phyloP scores from a whole-genome alignment of 768 basidiomycete species.

The Astraeus odoratus region DNA sequence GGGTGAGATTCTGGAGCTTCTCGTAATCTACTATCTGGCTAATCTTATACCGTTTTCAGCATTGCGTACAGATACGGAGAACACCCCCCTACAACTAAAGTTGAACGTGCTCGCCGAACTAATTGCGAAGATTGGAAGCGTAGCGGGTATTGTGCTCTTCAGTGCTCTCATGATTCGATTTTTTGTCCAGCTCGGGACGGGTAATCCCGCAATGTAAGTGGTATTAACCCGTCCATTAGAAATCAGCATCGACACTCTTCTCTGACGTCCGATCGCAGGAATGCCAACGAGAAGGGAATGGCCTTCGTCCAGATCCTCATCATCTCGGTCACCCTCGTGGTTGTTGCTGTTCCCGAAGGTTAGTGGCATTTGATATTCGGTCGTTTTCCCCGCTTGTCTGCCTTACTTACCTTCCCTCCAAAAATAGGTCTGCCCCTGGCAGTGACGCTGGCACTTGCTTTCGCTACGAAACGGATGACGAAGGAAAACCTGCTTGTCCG shows the following conservation, averaged over 20 bases:
- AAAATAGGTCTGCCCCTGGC: conserved; percentile 80
- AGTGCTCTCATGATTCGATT: conserved; percentile 85
- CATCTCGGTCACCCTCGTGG: conserved; percentile 87
- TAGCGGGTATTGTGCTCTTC: conserved; percentile 80
- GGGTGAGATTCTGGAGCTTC: conserved; percentile 44
- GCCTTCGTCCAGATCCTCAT: conserved; percentile 90
- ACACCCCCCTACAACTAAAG: conserved; percentile 91
- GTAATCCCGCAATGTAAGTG: conserved; percentile 48
- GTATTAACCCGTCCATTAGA: too few species aligned
- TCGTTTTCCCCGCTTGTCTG: conserved; percentile 1
- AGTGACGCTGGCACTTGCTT: conserved; percentile 92
- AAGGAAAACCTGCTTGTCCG: conserved; percentile 92
- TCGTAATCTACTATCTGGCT: background rate
- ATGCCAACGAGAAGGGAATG: conserved; percentile 77
- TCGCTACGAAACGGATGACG: conserved; percentile 98
- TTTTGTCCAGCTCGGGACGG: conserved; percentile 76
- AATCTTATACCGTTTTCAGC: conserved; percentile 37
- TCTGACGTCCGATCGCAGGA: conserved; percentile 30
- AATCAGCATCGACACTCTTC: too few species aligned
- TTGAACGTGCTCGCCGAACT: conserved; percentile 90
- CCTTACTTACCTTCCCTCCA: too few species aligned
- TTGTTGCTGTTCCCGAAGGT: conserved; percentile 86
- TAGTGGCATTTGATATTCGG: conserved; percentile 4
- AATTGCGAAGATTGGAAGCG: conserved; percentile 86
- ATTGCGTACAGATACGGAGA: conserved; percentile 77